phyloP scores from a whole-genome alignment of 78 protist species.

The Dictyostelium citrinum region DNA sequence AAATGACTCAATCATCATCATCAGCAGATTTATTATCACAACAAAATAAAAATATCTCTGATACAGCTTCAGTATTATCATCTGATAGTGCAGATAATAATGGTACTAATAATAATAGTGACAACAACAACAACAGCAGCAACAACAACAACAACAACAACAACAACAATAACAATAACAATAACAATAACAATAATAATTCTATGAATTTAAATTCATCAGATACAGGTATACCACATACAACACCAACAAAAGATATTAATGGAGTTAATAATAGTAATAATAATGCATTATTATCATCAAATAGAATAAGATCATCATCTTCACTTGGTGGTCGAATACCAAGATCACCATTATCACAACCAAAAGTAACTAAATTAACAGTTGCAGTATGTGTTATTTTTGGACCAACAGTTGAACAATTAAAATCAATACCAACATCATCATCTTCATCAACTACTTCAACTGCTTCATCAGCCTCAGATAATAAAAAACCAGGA shows the following conservation, averaged over 20 bases:
- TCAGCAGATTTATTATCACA: neutral
- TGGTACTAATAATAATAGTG: neutral
- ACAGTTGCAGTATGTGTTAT: constrained; percentile 66
- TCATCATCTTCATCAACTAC: constrained; percentile 1
- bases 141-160: neutral
- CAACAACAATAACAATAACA: neutral
- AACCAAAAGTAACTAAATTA: constrained; percentile 26
- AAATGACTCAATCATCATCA: neutral
- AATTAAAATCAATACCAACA: neutral
- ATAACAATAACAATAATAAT: neutral
- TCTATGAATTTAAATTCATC: neutral
- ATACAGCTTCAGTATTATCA: neutral
- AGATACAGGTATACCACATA: neutral
- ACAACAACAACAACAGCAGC: neutral
- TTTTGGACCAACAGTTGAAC: constrained; percentile 48
- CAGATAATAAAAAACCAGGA: neutral
- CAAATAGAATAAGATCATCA: constrained; percentile 16
- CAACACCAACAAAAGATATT: neutral
- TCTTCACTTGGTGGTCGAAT: neutral
- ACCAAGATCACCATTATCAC: constrained; percentile 32
- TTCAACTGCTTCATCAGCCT: neutral
- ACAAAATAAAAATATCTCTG: neutral
- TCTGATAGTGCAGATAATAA: neutral
- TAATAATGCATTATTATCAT: neutral
- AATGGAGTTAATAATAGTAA: neutral